These are phyloP conservation scores for Aspergillus calidoustus DNA, from an alignment of 2,329 filamentous ascomycete species.

Conservation along the genomic window DNA sequence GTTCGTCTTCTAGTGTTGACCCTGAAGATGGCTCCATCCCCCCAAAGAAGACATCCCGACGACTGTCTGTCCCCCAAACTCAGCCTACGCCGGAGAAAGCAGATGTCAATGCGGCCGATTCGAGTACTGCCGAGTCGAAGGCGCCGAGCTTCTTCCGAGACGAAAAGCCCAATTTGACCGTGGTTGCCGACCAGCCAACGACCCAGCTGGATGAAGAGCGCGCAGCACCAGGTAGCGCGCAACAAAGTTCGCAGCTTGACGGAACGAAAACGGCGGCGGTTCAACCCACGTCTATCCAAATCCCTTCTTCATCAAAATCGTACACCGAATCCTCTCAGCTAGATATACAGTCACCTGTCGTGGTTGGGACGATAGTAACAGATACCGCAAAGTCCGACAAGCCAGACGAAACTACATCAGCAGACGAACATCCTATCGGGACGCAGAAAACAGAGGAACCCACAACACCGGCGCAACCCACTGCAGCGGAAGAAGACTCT, in stretches of 20 bases:
- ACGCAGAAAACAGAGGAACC: conserved; percentile 26
- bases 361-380: conserved; percentile 16
- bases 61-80: conserved; percentile 40
- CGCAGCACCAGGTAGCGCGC: conserved; percentile 37
- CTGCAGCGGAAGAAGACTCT: conserved; percentile 50
- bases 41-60: conserved; percentile 51
- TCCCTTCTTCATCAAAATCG: conserved; percentile 20
- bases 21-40: conserved; percentile 49
- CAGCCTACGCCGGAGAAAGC: conserved; percentile 46
- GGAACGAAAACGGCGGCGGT: conserved; percentile 26
- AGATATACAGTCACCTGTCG: conserved; percentile 10
- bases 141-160: conserved; percentile 40
- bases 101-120: conserved; percentile 44
- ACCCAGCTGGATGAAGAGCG: conserved; percentile 34
- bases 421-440: conserved; percentile 21
- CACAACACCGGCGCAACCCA: conserved; percentile 51
- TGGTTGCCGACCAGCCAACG: conserved; percentile 34
- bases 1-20: conserved; percentile 52
- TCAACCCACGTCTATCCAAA: conserved; percentile 22
- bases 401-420: conserved; percentile 20
- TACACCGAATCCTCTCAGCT: conserved; percentile 19
- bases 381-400: conserved; percentile 18
- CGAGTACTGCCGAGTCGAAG: conserved; percentile 46
- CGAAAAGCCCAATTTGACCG: conserved; percentile 43
- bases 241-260: conserved; percentile 45